Evolutionary conservation across 257 asterid genomes (phyloP).

Genomic region (Solanum piurae): DNA sequence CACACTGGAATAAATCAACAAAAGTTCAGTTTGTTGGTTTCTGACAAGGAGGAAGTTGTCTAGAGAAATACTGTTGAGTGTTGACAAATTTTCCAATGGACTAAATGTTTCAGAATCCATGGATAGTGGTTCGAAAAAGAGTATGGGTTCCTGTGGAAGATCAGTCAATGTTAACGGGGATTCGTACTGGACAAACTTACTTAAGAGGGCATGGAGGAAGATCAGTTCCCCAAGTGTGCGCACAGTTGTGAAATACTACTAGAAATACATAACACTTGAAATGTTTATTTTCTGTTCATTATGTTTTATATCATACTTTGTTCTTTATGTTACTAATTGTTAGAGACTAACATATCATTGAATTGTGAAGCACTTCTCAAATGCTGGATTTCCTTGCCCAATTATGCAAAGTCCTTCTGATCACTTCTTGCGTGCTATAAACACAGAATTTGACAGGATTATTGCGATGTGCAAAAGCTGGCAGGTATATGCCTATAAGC

Average conservation of each 20-base stretch:
- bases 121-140: background rate
- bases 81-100: background rate
- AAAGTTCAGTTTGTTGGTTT: background rate
- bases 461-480: constrained; percentile 99
- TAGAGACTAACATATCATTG: background rate
- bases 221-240: background rate
- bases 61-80: background rate
- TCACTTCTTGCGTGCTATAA: constrained; percentile 96
- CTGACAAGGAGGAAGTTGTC: background rate
- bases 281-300: background rate
- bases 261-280: background rate
- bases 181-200: background rate
- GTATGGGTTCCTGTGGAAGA: background rate
- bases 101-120: background rate
- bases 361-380: constrained; percentile 79
- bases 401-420: constrained; percentile 99
- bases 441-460: constrained; percentile 93
- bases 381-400: constrained; percentile 99
- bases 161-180: background rate
- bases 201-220: background rate
- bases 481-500: constrained; percentile 56
- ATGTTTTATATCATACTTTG: background rate
- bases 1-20: background rate
- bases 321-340: background rate
- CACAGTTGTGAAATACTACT: background rate